Percentiles rank a stretch among this genome's conserved stretches.
These are phyloP conservation scores for Hirschioporus abietinus DNA, from an alignment of 768 basidiomycete genomes.

Conservation along the genomic window DNA sequence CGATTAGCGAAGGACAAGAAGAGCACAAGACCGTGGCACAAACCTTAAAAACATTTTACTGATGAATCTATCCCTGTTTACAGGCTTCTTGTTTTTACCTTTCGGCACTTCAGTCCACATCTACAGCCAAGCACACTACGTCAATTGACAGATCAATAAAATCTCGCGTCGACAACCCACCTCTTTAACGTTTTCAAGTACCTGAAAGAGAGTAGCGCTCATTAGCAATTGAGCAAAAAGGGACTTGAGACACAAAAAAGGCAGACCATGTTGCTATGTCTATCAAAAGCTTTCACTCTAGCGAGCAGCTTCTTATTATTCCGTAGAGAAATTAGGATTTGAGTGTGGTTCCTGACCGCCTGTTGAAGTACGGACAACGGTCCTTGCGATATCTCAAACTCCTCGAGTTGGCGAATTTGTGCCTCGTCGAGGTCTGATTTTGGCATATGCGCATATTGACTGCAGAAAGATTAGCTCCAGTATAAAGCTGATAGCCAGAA, in stretches of 20 bases:
- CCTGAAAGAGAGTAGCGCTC: conserved; percentile 39
- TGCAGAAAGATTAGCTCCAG: conserved; percentile 23
- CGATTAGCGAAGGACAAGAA: conserved; percentile 10
- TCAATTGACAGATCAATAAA: conserved; percentile 7
- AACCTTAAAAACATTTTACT: conserved; percentile 98
- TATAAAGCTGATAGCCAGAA: background rate
- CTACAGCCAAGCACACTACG: conserved; percentile 34
- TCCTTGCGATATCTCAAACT: conserved; percentile 98
- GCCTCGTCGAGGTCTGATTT: conserved; percentile 98
- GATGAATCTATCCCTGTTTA: conserved; percentile 99
- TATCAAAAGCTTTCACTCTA: conserved; percentile 96
- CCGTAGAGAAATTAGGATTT: conserved; percentile 93
- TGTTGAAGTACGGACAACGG: conserved; percentile 94
- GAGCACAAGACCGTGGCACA: conserved; percentile 19
- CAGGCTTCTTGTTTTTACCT: conserved; percentile 97
- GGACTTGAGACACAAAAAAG: conserved; percentile 4
- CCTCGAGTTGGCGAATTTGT: conserved; percentile 91
- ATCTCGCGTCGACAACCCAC: conserved; percentile 32
- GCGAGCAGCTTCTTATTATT: conserved; percentile 98
- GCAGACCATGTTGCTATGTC: conserved; percentile 96
- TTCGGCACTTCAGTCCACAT: conserved; percentile 99
- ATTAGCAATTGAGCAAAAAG: conserved; percentile 2
- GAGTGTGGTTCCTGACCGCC: conserved; percentile 94
- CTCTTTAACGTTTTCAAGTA: conserved; percentile 98
- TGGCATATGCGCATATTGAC: conserved; percentile 95